phyloP scores from a whole-genome alignment of 1,284 basidiomycete species.

The Ganoderma multipileum region DNA sequence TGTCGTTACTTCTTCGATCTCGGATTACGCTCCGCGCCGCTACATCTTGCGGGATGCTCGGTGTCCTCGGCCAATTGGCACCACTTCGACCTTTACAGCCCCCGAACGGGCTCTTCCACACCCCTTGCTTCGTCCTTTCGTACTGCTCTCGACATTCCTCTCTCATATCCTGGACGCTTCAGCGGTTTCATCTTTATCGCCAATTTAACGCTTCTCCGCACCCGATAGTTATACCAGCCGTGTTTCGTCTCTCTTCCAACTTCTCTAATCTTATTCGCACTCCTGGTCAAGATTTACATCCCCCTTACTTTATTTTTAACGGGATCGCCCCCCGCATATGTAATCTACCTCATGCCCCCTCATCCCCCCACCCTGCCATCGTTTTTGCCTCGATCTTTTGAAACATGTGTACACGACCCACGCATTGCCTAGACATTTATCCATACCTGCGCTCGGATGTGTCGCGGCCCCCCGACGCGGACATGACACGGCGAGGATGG shows the following conservation, averaged over 20 bases:
- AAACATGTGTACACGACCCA: constrained; percentile 4
- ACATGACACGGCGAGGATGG: background rate
- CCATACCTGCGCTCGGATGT: background rate
- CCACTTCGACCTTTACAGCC: background rate
- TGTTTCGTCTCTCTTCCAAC: constrained; percentile 1
- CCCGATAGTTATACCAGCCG: constrained; percentile 9
- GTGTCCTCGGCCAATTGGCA: background rate
- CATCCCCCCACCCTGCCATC: background rate
- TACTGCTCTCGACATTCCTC: background rate
- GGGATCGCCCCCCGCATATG: constrained; percentile 26
- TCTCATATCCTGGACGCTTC: background rate
- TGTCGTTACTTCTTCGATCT: background rate
- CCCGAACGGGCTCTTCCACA: background rate
- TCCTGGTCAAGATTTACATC: constrained; percentile 26
- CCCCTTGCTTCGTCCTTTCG: background rate
- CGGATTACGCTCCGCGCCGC: background rate
- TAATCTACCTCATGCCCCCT: constrained; percentile 8
- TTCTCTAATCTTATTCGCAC: constrained; percentile 19
- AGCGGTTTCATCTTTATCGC: constrained; percentile 2
- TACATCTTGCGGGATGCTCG: background rate
- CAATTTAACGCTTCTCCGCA: constrained; percentile 4
- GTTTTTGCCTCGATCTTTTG: background rate
- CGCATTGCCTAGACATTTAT: constrained; percentile 9
- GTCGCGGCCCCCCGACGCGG: background rate
- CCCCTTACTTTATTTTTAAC: constrained; percentile 13